phyloP scores from a whole-genome alignment of 148 eudicot genomes.

The Fagopyrum tataricum region DNA sequence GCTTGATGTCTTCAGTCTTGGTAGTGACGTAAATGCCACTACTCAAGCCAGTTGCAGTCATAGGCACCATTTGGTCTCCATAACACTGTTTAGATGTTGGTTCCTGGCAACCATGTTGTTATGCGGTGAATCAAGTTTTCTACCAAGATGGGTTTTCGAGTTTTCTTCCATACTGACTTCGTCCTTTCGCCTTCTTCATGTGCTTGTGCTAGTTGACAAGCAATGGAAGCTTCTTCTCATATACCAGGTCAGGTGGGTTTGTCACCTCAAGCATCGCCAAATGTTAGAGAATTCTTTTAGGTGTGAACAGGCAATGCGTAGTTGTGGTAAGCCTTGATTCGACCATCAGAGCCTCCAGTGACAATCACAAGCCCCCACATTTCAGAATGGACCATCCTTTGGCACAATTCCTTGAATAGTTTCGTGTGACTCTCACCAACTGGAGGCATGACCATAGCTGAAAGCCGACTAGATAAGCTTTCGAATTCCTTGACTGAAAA shows the following conservation, averaged over 20 bases:
- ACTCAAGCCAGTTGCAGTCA: too few species aligned
- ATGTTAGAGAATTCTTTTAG: neutral
- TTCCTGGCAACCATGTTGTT: neutral
- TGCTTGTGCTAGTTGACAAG: neutral
- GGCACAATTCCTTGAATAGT: neutral
- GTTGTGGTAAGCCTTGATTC: conserved; percentile 6
- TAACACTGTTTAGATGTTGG: neutral
- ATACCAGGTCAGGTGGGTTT: too few species aligned
- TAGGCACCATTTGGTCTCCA: neutral
- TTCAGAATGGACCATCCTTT: conserved; percentile 5
- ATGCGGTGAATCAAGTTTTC: neutral
- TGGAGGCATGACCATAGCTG: conserved; percentile 2
- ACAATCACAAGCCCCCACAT: conserved; percentile 10
- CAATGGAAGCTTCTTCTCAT: too few species aligned
- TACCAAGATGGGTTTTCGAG: neutral
- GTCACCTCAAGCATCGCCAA: too few species aligned
- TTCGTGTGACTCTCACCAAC: neutral
- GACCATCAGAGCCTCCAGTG: conserved; percentile 3
- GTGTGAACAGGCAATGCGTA: neutral
- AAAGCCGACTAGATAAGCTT: conserved; percentile 3
- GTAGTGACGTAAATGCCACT: too few species aligned
- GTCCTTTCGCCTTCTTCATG: neutral
- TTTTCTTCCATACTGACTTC: neutral
- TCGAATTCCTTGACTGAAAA: neutral
- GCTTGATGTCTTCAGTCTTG: too few species aligned